These are phyloP conservation scores for Hanseniaspora pseudoguilliermondii DNA, from an alignment of 805 yeast genomes.

Conservation along the genomic window DNA sequence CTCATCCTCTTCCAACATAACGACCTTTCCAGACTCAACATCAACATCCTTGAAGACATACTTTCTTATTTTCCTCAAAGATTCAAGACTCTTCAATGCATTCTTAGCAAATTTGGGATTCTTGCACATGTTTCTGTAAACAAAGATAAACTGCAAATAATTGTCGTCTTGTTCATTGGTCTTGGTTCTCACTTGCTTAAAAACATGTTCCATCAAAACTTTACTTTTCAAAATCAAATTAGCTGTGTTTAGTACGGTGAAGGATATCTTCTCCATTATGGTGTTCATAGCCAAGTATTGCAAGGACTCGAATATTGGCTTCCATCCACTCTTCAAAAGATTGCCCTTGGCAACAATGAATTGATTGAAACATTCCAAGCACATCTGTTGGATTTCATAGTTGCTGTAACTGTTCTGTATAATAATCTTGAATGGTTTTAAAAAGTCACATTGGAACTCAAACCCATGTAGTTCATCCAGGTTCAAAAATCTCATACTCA, in stretches of 20 bases:
- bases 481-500: conserved; percentile 82
- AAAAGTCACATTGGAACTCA: conserved; percentile 86
- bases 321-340: conserved; percentile 87
- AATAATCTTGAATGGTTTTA: conserved; percentile 78
- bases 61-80: conserved; percentile 51
- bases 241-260: conserved; percentile 8
- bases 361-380: conserved; percentile 75
- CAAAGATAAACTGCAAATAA: conserved; percentile 49
- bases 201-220: conserved; percentile 3
- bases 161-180: conserved; percentile 45
- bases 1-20: conserved; percentile 28
- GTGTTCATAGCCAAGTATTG: conserved; percentile 54
- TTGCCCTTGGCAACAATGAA: conserved; percentile 66
- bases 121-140: conserved; percentile 71
- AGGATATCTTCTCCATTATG: conserved; percentile 8
- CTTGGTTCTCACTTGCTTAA: background rate
- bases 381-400: conserved; percentile 70
- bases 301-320: conserved; percentile 67
- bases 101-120: conserved; percentile 70
- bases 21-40: conserved; percentile 19
- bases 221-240: conserved; percentile 10
- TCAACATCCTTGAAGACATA: conserved; percentile 25
- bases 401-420: conserved; percentile 49
- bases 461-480: conserved; percentile 91
- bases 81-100: conserved; percentile 68